Percentiles rank a stretch among this genome's conserved stretches.
Conservation (phyloP, 805 yeast species). For the Nakazawaea molendinolei region DNA sequence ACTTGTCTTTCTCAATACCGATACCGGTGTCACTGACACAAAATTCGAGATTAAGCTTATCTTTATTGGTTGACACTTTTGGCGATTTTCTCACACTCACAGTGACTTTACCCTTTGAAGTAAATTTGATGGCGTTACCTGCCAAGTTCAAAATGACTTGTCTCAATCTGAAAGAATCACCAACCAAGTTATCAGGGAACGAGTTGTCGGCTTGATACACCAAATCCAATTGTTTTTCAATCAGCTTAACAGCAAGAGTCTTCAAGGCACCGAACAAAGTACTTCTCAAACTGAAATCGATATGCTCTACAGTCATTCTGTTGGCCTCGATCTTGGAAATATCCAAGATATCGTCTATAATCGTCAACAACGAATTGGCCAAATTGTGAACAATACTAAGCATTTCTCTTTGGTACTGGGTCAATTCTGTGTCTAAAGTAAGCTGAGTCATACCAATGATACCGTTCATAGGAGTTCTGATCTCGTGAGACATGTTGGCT, state of each 20-base stretch:
- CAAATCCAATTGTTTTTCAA: slow-evolving; percentile 75
- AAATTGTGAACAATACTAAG: slow-evolving; percentile 81
- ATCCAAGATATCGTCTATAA: slow-evolving; percentile 86
- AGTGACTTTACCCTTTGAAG: slow-evolving; percentile 76
- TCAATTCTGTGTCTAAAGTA: slow-evolving; percentile 80
- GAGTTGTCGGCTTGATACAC: slow-evolving; percentile 79
- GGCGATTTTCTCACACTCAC: slow-evolving; percentile 59
- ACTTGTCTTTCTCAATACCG: slow-evolving; percentile 79
- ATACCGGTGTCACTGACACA: slow-evolving; percentile 90
- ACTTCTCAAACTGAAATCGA: slow-evolving; percentile 78
- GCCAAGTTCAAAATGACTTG: slow-evolving; percentile 83
- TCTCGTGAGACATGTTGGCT: slow-evolving; percentile 85
- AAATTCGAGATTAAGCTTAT: slow-evolving; percentile 60
- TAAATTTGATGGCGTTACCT: slow-evolving; percentile 87
- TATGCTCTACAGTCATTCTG: slow-evolving; percentile 87
- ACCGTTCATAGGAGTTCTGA: slow-evolving; percentile 90
- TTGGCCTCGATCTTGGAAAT: slow-evolving; percentile 91
- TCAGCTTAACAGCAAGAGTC: slow-evolving; percentile 84
- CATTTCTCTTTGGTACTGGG: slow-evolving; percentile 91
- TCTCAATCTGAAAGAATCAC: slow-evolving; percentile 82
- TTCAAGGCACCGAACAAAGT: slow-evolving; percentile 87
- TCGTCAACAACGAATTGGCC: slow-evolving; percentile 79
- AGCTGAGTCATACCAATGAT: slow-evolving; percentile 90
- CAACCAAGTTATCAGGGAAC: slow-evolving; percentile 80
- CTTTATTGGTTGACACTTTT: slow-evolving; percentile 27